These are phyloP conservation scores for Thelonectria rubi DNA, from an alignment of 2,329 filamentous ascomycete species.

Conservation along the genomic window DNA sequence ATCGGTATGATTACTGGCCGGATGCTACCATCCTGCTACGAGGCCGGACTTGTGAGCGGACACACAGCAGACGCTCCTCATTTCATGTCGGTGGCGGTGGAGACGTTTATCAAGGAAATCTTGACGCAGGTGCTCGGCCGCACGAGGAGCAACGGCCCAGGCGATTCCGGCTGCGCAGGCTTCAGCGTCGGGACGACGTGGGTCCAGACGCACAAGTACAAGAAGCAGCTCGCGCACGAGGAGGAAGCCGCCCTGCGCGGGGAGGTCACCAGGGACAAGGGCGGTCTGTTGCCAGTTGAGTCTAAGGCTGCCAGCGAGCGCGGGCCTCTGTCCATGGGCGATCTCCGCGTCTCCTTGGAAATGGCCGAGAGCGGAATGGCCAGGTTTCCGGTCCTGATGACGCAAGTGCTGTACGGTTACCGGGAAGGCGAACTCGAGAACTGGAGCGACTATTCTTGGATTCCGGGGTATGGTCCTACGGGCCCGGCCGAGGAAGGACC, in stretches of 20 bases:
- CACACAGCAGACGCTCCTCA: constrained; percentile 68
- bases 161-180: constrained; percentile 67
- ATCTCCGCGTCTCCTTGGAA: constrained; percentile 78
- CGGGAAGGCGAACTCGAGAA: constrained; percentile 79
- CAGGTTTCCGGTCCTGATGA: constrained; percentile 79
- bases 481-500: constrained; percentile 41
- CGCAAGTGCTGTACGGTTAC: constrained; percentile 75
- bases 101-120: constrained; percentile 73
- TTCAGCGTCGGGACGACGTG: constrained; percentile 73
- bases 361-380: constrained; percentile 80
- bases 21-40: constrained; percentile 75
- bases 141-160: constrained; percentile 71
- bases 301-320: constrained; percentile 78
- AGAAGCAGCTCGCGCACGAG: constrained; percentile 76
- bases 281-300: constrained; percentile 82
- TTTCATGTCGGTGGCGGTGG: constrained; percentile 71
- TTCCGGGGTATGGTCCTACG: constrained; percentile 50
- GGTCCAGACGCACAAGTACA: constrained; percentile 83
- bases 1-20: constrained; percentile 68
- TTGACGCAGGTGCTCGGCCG: constrained; percentile 70
- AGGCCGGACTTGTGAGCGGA: constrained; percentile 68
- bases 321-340: constrained; percentile 77
- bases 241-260: constrained; percentile 78
- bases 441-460: constrained; percentile 67
- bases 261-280: constrained; percentile 77